Percentiles rank a stretch among this genome's conserved stretches.
Conservation (phyloP, 768 basidiomycete species). For the Imleria badia region DNA sequence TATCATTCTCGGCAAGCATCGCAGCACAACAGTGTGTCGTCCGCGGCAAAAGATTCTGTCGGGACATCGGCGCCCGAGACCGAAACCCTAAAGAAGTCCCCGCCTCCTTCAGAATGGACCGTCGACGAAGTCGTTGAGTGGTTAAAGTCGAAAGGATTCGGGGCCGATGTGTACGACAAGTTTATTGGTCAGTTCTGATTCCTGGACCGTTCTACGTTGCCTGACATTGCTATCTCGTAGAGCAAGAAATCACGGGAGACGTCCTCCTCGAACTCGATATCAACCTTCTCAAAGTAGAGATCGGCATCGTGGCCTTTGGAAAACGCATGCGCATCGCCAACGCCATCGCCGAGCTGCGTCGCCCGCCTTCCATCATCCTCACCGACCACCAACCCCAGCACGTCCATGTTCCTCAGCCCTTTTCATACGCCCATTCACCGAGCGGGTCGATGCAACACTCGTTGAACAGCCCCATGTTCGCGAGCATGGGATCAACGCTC, state of each 20-base stretch:
- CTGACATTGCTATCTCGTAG: conserved; percentile 39
- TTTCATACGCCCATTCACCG: conserved; percentile 34
- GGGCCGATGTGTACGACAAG: conserved; percentile 75
- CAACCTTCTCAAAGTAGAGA: conserved; percentile 86
- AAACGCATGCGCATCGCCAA: conserved; percentile 93
- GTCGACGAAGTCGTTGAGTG: conserved; percentile 90
- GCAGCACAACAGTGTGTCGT: conserved; percentile 43
- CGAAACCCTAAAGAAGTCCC: conserved; percentile 31
- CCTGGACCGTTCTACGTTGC: not conserved
- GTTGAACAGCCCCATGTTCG: conserved; percentile 39
- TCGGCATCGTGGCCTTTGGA: conserved; percentile 92
- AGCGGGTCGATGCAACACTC: conserved; percentile 46
- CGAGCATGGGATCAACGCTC: conserved; percentile 31
- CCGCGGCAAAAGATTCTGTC: conserved; percentile 24
- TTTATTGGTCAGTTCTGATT: conserved; percentile 67
- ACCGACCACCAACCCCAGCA: conserved; percentile 43
- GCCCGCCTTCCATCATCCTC: conserved; percentile 63
- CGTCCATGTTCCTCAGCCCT: conserved; percentile 34
- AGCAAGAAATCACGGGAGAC: conserved; percentile 99
- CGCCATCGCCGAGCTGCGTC: conserved; percentile 84
- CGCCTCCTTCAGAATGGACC: conserved; percentile 72
- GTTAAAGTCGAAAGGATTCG: conserved; percentile 83
- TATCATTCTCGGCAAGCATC: conserved; percentile 34
- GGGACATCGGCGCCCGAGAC: conserved; percentile 17
- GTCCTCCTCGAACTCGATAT: conserved; percentile 93